These are phyloP conservation scores for Clonostachys solani DNA, from an alignment of 2,329 filamentous ascomycete genomes.

Conservation along the genomic window DNA sequence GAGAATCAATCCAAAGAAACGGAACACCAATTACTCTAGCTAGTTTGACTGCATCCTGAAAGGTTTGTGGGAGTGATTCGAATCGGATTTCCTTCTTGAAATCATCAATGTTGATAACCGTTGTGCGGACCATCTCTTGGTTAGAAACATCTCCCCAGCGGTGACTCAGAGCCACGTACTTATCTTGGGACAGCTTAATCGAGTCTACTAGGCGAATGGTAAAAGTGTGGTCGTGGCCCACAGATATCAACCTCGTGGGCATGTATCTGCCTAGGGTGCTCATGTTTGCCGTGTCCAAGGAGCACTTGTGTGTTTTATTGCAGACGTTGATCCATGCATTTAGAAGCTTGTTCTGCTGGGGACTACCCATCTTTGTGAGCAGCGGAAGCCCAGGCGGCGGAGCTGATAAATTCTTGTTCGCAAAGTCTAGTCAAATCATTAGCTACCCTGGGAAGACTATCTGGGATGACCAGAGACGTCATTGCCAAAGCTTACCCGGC, in stretches of 20 bases:
- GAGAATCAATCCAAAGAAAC: constrained; percentile 10
- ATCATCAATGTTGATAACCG: not conserved
- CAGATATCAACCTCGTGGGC: not conserved
- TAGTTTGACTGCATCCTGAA: not conserved
- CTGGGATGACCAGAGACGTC: too few relatives aligned
- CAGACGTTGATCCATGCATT: not conserved
- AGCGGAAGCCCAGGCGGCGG: not conserved
- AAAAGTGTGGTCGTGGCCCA: not conserved
- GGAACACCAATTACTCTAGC: constrained; percentile 9
- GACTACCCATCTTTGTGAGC: not conserved
- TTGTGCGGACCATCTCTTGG: not conserved
- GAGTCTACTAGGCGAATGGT: not conserved
- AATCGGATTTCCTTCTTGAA: constrained; percentile 1
- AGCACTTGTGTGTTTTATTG: not conserved
- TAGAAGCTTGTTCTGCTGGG: not conserved
- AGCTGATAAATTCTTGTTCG: too few relatives aligned
- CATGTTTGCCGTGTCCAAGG: not conserved
- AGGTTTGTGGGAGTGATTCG: not conserved
- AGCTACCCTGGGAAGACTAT: too few relatives aligned
- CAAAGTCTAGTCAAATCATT: too few relatives aligned
- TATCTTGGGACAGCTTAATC: not conserved
- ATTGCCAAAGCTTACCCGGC: not conserved
- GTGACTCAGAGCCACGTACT: not conserved
- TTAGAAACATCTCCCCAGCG: not conserved
- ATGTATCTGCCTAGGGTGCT: not conserved